Evolutionary conservation across 805 yeast species (phyloP), one percentile per base, ranked within the genome.

Genomic region (Metschnikowia drakensbergensis): DNA sequence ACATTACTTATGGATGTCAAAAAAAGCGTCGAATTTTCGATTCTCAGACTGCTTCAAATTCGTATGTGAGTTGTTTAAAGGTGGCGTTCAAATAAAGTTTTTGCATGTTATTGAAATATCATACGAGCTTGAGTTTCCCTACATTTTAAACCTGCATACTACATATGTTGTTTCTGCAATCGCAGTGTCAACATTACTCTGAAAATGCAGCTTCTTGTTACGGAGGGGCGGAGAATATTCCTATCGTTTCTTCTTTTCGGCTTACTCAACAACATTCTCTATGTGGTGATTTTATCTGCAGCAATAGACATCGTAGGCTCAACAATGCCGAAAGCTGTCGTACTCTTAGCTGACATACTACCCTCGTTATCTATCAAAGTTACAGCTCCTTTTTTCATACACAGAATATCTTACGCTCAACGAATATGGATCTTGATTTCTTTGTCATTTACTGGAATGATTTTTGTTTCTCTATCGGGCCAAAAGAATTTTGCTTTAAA

Each of bases 301-400:
- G 98, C 98, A 2, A 80, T 88, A 30, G 99, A 92, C 62, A 71
- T 92, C 10, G 97, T 91, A 1, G 96, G 97, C 0, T 80, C 88
- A 0, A 57, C 73, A 5, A 78, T 86, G 0, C 97, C 99, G 7
- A 92, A 92, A 65, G 91, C 96, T 1, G 68, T 84, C 2, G 96
- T 92, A 4, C 69, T 92, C 5, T 68, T 92, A 50, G 92, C 96
- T 0, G 97, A 92, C 63, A 88, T 92, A 29, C 55, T 88, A 13
- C 98, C 99, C 0, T 79, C 96, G 1, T 84, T 92, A 56, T 31
- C 77, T 1, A 64, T 88, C 54, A 92, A 92, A 62, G 51, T 84
- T 5, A 45, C 75, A 0, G 86, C 97, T 0, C 97, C 97, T 0
- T 88, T 90, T 59, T 86, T 80, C 63, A 77, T 88, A 8, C 92